phyloP scores from a whole-genome alignment of 768 basidiomycete species.

The Lactifluus subvellereus region DNA sequence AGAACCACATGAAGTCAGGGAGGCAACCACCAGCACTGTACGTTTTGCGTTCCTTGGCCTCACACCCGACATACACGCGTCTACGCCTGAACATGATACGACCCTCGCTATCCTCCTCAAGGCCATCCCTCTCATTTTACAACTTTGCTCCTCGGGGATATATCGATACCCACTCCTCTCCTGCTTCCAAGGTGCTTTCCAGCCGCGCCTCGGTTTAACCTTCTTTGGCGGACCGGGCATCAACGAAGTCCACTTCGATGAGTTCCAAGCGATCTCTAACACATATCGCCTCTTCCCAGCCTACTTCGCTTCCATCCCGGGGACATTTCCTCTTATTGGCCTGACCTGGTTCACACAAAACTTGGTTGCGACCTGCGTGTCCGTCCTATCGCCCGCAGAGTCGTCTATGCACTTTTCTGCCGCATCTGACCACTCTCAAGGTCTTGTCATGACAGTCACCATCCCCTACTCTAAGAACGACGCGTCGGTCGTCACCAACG shows the following conservation, averaged over 20 bases:
- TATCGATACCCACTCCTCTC: constrained; percentile 80
- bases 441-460: constrained; percentile 88
- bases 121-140: constrained; percentile 70
- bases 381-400: constrained; percentile 71
- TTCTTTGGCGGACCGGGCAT: constrained; percentile 97
- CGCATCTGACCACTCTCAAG: constrained; percentile 96
- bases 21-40: constrained; percentile 55
- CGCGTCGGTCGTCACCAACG: constrained; percentile 72
- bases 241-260: constrained; percentile 97
- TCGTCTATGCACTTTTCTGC: constrained; percentile 72
- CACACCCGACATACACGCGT: constrained; percentile 51
- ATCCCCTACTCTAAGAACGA: constrained; percentile 75
- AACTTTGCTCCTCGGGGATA: constrained; percentile 55
- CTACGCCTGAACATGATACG: constrained; percentile 33
- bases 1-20: constrained; percentile 31
- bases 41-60: constrained; percentile 81
- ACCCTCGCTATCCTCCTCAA: constrained; percentile 65
- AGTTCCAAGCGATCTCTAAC: constrained; percentile 84
- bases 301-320: constrained; percentile 88
- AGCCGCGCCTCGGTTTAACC: constrained; percentile 76
- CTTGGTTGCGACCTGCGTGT: constrained; percentile 73
- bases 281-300: constrained; percentile 85
- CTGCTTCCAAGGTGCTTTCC: constrained; percentile 49
- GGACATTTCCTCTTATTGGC: constrained; percentile 94
- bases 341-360: constrained; percentile 95